Base-by-base conservation (phyloP, 73 alveolate genomes). In the Paramecium pentaurelia region DNA sequence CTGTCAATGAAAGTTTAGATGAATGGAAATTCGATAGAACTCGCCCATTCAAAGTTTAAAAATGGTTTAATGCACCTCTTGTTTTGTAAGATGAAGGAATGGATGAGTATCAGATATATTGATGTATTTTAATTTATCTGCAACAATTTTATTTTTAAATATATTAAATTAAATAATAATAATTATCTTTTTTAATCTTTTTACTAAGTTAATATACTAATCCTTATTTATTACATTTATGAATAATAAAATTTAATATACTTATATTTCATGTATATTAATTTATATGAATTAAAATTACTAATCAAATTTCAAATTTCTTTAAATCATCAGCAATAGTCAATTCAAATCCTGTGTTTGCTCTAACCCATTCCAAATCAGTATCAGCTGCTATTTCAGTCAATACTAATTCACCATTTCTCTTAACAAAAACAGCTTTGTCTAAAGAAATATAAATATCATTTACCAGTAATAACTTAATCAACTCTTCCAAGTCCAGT, bases 401-500 rank as follows among this genome's bases (percentile, higher is more conserved):
- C 71, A 93, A 60, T 2, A 42, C 42, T 93, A 96, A 89, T 38
- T 95, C 92, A 1, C 95, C 97, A 58, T 85, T 73, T 47, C 93
- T 77, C 71, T 84, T 88, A 38, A 91, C 87, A 92, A 96, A 96
- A 1, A 96, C 98, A 38, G 96, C 97, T 68, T 77, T 80, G 10
- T 96, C 88, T 75, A 75, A 38, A 4, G 70, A 75, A 42, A 3
- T n/a, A 75, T 38, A 0, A 27, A n/a, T 3, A n/a, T 30, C 1
- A 38, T 16, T 30, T 68, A 75, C 88, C 99, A 27, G 99, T 97
- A 18, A 96, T 95, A 9, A 97, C 92, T 40, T 93, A 70, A 38
- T 89, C 93, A 25, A 97, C 98, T 22, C 86, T 95, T 37, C 93
- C 71, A 22, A 60, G 60, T 34, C 98, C 99, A 20, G 99, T 97